Evolutionary conservation across 2,329 filamentous ascomycete genomes (phyloP).

Genomic region (Aspergillus novoparasiticus): DNA sequence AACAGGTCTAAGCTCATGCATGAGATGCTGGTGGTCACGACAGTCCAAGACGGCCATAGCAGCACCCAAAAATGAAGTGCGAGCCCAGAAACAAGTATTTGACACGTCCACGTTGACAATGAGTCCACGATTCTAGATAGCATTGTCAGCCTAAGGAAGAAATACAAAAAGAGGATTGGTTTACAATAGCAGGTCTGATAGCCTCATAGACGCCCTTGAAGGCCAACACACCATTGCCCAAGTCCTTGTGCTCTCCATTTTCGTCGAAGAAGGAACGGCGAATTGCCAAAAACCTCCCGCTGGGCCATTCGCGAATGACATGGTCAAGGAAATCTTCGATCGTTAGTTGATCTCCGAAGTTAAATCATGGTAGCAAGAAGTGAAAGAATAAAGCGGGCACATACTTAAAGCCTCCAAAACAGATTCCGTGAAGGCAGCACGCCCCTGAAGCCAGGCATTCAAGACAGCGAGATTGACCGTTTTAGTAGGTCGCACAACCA

Average conservation of each 20-base stretch:
- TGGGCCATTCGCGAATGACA: constrained; percentile 77
- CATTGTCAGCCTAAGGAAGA: constrained; percentile 28
- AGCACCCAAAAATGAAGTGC: constrained; percentile 37
- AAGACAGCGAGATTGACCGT: constrained; percentile 69
- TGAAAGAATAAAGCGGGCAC: constrained; percentile 23
- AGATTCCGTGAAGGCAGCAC: constrained; percentile 62
- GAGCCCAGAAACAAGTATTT: constrained; percentile 84
- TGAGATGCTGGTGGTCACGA: constrained; percentile 36
- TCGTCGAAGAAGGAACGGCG: constrained; percentile 80
- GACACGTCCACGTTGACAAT: constrained; percentile 88
- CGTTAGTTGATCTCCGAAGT: constrained; percentile 8
- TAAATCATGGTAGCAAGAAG: background rate
- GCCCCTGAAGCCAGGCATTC: constrained; percentile 64
- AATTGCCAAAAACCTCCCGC: constrained; percentile 67
- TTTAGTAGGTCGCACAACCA: constrained; percentile 68
- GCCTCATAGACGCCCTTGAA: constrained; percentile 90
- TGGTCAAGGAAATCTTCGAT: constrained; percentile 79
- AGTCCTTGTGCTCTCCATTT: constrained; percentile 49
- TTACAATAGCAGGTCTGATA: constrained; percentile 71
- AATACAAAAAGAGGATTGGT: constrained; percentile 10
- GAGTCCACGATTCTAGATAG: constrained; percentile 60
- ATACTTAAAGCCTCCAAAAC: constrained; percentile 77
- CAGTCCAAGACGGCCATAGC: constrained; percentile 37
- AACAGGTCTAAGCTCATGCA: constrained; percentile 24
- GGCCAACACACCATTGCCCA: constrained; percentile 72